Conservation (phyloP, 2,329 filamentous ascomycete species). For the Trichophyton equinum region DNA sequence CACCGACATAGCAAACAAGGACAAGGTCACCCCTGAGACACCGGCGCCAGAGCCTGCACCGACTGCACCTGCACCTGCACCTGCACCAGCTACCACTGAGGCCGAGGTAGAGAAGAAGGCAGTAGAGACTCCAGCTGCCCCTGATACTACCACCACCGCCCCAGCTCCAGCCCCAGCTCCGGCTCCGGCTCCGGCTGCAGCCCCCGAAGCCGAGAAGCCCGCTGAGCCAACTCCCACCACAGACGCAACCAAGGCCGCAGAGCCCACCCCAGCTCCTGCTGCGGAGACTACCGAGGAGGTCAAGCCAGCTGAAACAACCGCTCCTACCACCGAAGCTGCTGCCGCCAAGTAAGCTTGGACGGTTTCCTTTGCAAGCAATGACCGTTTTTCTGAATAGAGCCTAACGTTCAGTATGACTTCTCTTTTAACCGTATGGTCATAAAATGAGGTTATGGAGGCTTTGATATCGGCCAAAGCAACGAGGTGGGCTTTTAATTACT, state of each 20-base stretch:
- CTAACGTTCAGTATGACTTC: background rate
- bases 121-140: background rate
- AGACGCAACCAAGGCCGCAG: conserved; percentile 2
- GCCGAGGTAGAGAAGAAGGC: background rate
- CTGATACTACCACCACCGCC: conserved; percentile 6
- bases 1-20: background rate
- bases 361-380: background rate
- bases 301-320: conserved; percentile 1
- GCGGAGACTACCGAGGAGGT: background rate
- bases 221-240: conserved; percentile 5
- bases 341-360: background rate
- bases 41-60: background rate
- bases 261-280: background rate
- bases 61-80: no score
- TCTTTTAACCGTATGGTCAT: background rate
- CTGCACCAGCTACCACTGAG: no score
- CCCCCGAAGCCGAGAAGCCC: conserved; percentile 8
- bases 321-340: conserved; percentile 2
- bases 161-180: conserved; percentile 7
- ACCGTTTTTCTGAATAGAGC: background rate
- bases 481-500: background rate
- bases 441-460: background rate
- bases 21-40: background rate
- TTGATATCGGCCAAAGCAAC: background rate
- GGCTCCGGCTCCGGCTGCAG: conserved; percentile 6